Percentiles rank a stretch among this genome's conserved stretches.
These are phyloP conservation scores for Schizopora paradoxa DNA, from an alignment of 1,284 basidiomycete genomes.

Conservation along the genomic window DNA sequence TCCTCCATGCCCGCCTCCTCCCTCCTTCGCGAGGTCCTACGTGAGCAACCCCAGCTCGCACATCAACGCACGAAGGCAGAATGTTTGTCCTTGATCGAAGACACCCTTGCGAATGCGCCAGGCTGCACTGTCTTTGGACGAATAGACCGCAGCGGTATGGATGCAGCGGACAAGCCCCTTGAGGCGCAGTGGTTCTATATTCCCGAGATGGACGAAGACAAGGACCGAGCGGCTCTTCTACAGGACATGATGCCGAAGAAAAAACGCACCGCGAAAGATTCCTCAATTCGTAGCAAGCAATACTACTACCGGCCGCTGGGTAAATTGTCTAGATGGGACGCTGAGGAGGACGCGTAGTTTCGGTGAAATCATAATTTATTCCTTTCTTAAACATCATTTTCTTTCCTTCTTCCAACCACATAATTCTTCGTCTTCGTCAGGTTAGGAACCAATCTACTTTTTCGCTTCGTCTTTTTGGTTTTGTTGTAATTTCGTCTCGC, in stretches of 20 bases:
- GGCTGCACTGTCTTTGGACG: conserved; percentile 73
- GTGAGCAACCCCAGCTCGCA: conserved; percentile 47
- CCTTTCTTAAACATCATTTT: background rate
- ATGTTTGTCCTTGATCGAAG: conserved; percentile 45
- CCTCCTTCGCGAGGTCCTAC: conserved; percentile 47
- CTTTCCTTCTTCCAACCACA: background rate
- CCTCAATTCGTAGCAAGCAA: conserved; percentile 77
- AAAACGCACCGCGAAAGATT: conserved; percentile 65
- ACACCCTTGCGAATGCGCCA: conserved; percentile 52
- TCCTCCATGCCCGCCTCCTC: conserved; percentile 55
- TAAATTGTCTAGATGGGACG: conserved; percentile 60
- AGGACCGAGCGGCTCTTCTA: conserved; percentile 60
- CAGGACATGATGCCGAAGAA: conserved; percentile 71
- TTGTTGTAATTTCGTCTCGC: background rate
- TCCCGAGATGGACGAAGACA: conserved; percentile 62
- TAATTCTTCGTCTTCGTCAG: background rate
- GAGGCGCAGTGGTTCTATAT: conserved; percentile 75
- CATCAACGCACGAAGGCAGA: conserved; percentile 37
- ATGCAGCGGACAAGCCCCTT: conserved; percentile 43
- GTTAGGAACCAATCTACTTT: background rate
- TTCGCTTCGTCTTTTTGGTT: background rate
- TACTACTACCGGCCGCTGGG: conserved; percentile 70
- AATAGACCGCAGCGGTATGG: conserved; percentile 60
- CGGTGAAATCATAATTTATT: background rate
- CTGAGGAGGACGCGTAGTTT: conserved; percentile 41